Base-by-base conservation (phyloP, 306 rosid genomes). In the Fragaria nilgerrensis region DNA sequence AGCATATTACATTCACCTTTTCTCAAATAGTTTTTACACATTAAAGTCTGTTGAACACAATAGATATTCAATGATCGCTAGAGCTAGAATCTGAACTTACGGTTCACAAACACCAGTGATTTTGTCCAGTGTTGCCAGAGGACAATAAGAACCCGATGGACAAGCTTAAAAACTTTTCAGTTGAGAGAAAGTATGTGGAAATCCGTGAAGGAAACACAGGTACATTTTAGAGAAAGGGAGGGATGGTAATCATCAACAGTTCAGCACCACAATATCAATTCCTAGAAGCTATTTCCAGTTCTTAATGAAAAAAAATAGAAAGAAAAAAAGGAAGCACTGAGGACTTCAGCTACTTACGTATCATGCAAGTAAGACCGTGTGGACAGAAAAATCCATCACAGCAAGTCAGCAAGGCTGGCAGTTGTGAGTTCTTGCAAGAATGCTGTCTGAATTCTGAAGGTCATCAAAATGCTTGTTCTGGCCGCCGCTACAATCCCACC, bases 351-450 rank as follows among this genome's bases (percentile, higher is more conserved):
- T 67, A 85, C 96, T 92, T 86, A 90, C 97, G 93, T 71, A 95
- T 92, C 97, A 92, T 95, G 92, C 97, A 92, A 2, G 98, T 92
- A 73, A 95, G 56, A 36, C 97, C 97, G 41, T 88, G 95, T 75
- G 98, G 97, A 83, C 98, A 95, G 80, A 92, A 92, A 84, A 92
- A 90, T 75, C 98, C 98, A 66, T 81, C 97, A 52, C 36, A 32
- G 36, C 5, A 32, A 32, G 36, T 32, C 98, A 95, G 77, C 98
- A 95, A 82, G 96, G 61, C 73, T 84, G 88, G 74, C 98, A 92
- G 71, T 81, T 77, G 27, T 82, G 85, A 86, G 88, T 89, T 88
- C 98, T 90, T 52, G 89, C 52, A 43, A 97, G 98, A 45, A 95
- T 89, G 45, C 72, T 89, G 82, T 82, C 75, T 20, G 96, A 82